Evolutionary conservation across 352 stramenopile species (phyloP).

Genomic region (Pseudoperonospora humuli): DNA sequence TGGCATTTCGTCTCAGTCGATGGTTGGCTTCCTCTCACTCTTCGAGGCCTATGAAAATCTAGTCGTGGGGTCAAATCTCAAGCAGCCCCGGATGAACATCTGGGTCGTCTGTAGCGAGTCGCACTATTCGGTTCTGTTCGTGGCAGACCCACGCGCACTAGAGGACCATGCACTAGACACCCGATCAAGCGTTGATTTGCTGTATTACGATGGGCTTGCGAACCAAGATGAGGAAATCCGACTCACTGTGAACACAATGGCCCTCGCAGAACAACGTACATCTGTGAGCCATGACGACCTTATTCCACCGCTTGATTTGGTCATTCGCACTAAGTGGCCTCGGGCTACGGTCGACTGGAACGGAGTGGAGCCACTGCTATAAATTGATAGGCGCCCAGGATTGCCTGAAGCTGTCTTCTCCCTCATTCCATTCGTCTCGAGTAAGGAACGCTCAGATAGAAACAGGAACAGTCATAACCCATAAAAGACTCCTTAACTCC

Average conservation of each 20-base stretch:
- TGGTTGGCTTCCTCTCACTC: slow-evolving; percentile 86
- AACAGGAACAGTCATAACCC: too few relatives aligned
- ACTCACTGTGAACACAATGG: slow-evolving; percentile 39
- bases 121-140: slow-evolving; percentile 89
- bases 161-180: slow-evolving; percentile 31
- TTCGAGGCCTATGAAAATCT: slow-evolving; percentile 90
- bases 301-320: slow-evolving; percentile 80
- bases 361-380: too few relatives aligned
- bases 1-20: slow-evolving; percentile 44
- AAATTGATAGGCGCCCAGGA: too few relatives aligned
- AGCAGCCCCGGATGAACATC: slow-evolving; percentile 64
- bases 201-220: slow-evolving; percentile 85
- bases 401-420: too few relatives aligned
- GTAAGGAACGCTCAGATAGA: too few relatives aligned
- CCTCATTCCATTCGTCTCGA: too few relatives aligned
- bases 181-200: slow-evolving; percentile 51
- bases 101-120: slow-evolving; percentile 91
- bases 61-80: slow-evolving; percentile 71
- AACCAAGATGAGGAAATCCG: slow-evolving; percentile 85
- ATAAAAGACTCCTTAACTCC: too few relatives aligned
- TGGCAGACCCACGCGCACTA: slow-evolving; percentile 14
- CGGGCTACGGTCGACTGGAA: slow-evolving; percentile 82
- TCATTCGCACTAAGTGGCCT: slow-evolving; percentile 87
- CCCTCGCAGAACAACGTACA: slow-evolving; percentile 21
- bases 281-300: slow-evolving; percentile 49